These are phyloP conservation scores for Apiospora arundinis DNA, from an alignment of 2,329 filamentous ascomycete species.

Conservation along the genomic window DNA sequence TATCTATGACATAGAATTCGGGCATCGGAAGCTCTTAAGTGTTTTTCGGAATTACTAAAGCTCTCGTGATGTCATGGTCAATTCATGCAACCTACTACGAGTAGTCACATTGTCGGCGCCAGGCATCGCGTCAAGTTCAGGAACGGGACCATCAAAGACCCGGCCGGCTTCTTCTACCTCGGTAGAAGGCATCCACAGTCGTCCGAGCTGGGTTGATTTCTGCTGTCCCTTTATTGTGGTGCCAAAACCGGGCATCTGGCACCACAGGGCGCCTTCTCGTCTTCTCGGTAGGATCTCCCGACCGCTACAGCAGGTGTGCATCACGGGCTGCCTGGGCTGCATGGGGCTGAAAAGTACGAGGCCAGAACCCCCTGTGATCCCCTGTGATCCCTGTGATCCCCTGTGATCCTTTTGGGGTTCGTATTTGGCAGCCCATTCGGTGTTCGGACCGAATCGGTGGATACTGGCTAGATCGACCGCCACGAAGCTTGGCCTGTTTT, in stretches of 20 bases:
- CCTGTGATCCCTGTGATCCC: background rate
- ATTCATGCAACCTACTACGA: background rate
- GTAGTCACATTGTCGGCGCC: background rate
- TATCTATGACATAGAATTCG: no score
- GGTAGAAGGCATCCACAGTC: constrained; percentile 8
- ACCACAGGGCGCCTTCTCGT: background rate
- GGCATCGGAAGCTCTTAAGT: background rate
- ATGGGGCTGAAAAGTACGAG: background rate
- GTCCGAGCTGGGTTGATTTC: constrained; percentile 5
- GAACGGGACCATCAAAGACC: background rate
- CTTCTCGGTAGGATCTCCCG: background rate
- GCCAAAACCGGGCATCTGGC: background rate
- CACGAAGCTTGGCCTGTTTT: constrained; percentile 14
- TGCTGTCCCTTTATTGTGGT: background rate
- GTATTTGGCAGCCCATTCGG: background rate
- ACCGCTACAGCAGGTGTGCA: background rate
- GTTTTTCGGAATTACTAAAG: background rate
- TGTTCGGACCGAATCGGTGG: constrained; percentile 3
- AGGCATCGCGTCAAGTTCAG: background rate
- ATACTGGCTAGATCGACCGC: background rate
- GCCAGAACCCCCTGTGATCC: background rate
- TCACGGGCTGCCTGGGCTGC: background rate
- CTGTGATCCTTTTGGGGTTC: background rate
- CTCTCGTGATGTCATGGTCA: constrained; percentile 10
- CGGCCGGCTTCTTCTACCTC: background rate